phyloP scores from a whole-genome alignment of 306 rosid species.

The Oemleria cerasiformis region DNA sequence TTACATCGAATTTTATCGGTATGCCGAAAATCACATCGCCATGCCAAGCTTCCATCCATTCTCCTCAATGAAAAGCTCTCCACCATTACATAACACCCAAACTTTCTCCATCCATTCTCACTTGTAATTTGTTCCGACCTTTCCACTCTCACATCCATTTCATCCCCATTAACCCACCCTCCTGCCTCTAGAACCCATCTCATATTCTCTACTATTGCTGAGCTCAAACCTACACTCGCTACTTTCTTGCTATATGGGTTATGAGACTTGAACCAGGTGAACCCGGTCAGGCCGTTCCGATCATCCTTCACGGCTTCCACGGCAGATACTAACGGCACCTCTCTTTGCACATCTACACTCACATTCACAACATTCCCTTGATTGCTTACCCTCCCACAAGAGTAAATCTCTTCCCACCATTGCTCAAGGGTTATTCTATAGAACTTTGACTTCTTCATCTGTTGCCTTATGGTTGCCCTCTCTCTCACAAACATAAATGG shows the following conservation, averaged over 20 bases:
- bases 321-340: conserved; percentile 48
- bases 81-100: conserved; percentile 59
- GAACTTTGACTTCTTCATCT: conserved; percentile 58
- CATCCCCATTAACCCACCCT: conserved; percentile 60
- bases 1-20: conserved; percentile 43
- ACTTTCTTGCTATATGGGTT: conserved; percentile 31
- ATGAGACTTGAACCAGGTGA: conserved; percentile 57
- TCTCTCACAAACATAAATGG: conserved; percentile 75
- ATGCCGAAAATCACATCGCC: conserved; percentile 58
- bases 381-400: conserved; percentile 38
- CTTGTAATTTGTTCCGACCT: conserved; percentile 46
- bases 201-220: conserved; percentile 58
- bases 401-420: conserved; percentile 75
- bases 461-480: conserved; percentile 30
- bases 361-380: conserved; percentile 40
- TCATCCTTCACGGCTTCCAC: conserved; percentile 45
- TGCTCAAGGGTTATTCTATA: conserved; percentile 73
- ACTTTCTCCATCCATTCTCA: conserved; percentile 44
- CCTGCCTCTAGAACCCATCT: conserved; percentile 73
- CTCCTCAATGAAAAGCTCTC: conserved; percentile 66
- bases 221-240: conserved; percentile 52
- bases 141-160: conserved; percentile 39
- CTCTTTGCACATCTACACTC: conserved; percentile 54
- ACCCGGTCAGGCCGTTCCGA: conserved; percentile 37
- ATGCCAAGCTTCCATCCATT: conserved; percentile 48